phyloP scores from a whole-genome alignment of 1,284 basidiomycete species.

The Rugosomyces carneus region DNA sequence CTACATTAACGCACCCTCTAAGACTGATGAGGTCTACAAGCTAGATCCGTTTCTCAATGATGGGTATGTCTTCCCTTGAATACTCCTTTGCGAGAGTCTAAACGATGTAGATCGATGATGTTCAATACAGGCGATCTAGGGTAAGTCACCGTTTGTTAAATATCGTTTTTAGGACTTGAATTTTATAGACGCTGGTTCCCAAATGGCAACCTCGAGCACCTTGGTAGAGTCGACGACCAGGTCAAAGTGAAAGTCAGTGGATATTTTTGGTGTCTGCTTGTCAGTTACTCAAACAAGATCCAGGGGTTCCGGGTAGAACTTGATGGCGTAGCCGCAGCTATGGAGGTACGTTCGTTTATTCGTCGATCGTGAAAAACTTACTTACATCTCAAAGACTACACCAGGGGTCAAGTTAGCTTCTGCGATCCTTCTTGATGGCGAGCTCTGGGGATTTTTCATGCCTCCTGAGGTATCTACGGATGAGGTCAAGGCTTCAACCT shows the following conservation, averaged over 20 bases:
- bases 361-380: not conserved
- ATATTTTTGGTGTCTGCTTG: too few species aligned
- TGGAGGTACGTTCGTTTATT: conserved; percentile 37
- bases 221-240: conserved; percentile 54
- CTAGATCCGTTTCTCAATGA: conserved; percentile 46
- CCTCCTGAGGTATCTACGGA: conserved; percentile 33
- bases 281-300: too few species aligned
- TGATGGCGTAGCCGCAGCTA: conserved; percentile 51
- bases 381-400: conserved; percentile 32
- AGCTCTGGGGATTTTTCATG: conserved; percentile 50
- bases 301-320: conserved; percentile 58
- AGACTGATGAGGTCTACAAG: conserved; percentile 45
- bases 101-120: conserved; percentile 38
- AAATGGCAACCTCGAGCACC: conserved; percentile 46
- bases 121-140: conserved; percentile 58
- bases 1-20: conserved; percentile 50
- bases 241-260: conserved; percentile 43
- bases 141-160: too few species aligned
- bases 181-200: conserved; percentile 46
- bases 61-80: conserved; percentile 31
- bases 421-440: conserved; percentile 43
- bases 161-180: too few species aligned
- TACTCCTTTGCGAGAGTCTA: not conserved
- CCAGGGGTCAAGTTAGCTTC: conserved; percentile 39
- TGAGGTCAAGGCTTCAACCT: conserved; percentile 35